Conservation (phyloP, 805 yeast species). For the Starmerella gropengiesseri region DNA sequence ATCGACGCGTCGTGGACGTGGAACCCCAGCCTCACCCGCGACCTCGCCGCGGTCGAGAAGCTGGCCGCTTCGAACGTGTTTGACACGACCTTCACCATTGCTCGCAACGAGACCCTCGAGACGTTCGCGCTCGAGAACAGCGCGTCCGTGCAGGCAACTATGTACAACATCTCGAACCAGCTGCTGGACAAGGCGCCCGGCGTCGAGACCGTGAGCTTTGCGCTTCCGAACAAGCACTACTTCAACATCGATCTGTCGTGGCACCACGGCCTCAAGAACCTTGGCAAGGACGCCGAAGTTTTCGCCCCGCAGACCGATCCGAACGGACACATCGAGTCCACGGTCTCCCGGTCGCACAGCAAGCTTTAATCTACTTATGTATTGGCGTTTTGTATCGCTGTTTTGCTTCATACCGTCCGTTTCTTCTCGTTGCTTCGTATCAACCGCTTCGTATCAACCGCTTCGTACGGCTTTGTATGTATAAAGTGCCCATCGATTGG, state of each 20-base stretch:
- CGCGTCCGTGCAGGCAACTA: conserved; percentile 92
- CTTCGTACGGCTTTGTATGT: too few relatives aligned
- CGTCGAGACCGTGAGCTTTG: conserved; percentile 56
- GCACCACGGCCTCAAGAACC: conserved; percentile 65
- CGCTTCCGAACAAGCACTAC: conserved; percentile 87
- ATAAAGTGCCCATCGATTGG: too few relatives aligned
- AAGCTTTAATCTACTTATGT: conserved; percentile 38
- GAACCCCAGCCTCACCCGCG: conserved; percentile 37
- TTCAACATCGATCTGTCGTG: conserved; percentile 68
- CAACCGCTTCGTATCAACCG: too few relatives aligned
- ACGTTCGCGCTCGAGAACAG: conserved; percentile 78
- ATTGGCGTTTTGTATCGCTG: too few relatives aligned
- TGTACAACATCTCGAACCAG: conserved; percentile 80
- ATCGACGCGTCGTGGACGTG: conserved; percentile 64
- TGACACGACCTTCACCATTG: conserved; percentile 51
- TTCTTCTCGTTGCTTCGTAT: too few relatives aligned
- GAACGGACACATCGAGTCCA: conserved; percentile 80
- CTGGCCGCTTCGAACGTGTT: conserved; percentile 40
- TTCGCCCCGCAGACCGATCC: conserved; percentile 86
- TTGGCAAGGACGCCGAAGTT: conserved; percentile 54
- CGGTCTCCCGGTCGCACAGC: conserved; percentile 61
- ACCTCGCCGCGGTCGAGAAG: conserved; percentile 20
- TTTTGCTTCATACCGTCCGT: too few relatives aligned
- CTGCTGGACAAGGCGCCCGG: conserved; percentile 50
- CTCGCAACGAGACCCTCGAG: conserved; percentile 59